These are phyloP conservation scores for Aspergillus sp. DNA, from an alignment of 2,329 filamentous ascomycete genomes.

Conservation along the genomic window DNA sequence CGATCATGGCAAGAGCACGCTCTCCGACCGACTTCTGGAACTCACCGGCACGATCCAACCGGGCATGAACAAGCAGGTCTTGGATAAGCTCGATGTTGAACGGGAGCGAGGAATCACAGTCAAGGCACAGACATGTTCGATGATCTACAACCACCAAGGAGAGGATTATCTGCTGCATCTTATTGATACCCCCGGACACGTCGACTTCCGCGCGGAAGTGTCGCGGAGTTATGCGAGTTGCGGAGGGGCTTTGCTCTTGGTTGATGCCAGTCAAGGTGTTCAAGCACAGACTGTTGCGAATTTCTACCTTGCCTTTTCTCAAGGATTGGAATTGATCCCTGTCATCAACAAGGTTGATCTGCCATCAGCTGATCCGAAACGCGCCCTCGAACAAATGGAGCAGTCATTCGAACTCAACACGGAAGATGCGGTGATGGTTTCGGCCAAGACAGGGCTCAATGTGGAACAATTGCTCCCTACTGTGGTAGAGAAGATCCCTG, in stretches of 20 bases:
- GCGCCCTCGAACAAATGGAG: constrained; percentile 84
- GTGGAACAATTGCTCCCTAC: constrained; percentile 81
- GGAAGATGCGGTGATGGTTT: constrained; percentile 75
- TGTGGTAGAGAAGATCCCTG: constrained; percentile 83
- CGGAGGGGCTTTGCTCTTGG: constrained; percentile 86
- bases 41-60: constrained; percentile 89
- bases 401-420: constrained; percentile 86
- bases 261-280: constrained; percentile 94
- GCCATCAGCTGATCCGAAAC: constrained; percentile 81
- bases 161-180: constrained; percentile 92
- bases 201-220: constrained; percentile 96
- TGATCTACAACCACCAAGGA: constrained; percentile 88
- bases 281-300: constrained; percentile 99
- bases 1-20: constrained; percentile 96
- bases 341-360: constrained; percentile 98
- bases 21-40: constrained; percentile 90
- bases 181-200: constrained; percentile 95
- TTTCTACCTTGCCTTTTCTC: constrained; percentile 95
- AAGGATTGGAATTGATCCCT: constrained; percentile 83
- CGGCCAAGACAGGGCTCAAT: constrained; percentile 91
- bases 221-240: constrained; percentile 95
- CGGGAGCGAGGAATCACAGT: constrained; percentile 95
- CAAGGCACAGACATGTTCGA: constrained; percentile 97
- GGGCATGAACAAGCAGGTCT: constrained; percentile 88
- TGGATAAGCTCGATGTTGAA: constrained; percentile 97